Base-by-base conservation (phyloP, 441 rosid species). In the Lepidium campestre region DNA sequence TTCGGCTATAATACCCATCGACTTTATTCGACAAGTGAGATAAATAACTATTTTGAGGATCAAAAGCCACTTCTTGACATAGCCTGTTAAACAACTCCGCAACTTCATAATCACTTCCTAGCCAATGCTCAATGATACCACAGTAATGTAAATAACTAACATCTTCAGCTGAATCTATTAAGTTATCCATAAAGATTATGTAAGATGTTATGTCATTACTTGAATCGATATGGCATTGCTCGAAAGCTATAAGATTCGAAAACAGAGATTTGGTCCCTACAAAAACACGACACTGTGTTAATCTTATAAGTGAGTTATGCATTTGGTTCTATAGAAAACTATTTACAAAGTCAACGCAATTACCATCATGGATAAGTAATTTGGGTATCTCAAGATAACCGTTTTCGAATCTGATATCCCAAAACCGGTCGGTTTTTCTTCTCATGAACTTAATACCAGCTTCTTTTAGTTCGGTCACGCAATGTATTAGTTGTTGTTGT, bases 101-200 rank as follows among this genome's bases (percentile, higher is more conserved):
- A 10, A 90, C 98, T 70, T 90, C 97, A 0, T 74, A 81, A 41
- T 93, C 95, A 27, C 80, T 90, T n/a, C 95, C 96, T 3, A 90
- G 85, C 95, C 95, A 90, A 53, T 89, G 90, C 68, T 93, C 93
- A 0, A 91, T 78, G 35, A 91, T 90, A 27, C 97, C 96, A 4
- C 78, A 72, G 46, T 86, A 87, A 35, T 93, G 97, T 20, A 93
- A 86, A 82, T 83, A 81, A 1, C 82, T 83, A 1, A 93, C 94
- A 50, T 90, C 98, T 73, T 77, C 82, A 0, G 92, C 78, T 0
- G 89, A 90, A 68, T 90, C 85, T 23, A 93, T 87, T 80, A 93
- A 57, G 73, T 90, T 90, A 74, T 93, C 97, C 93, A 90, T 79
- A 83, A 90, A 93, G 15, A 90, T 72, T 54, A 89, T 80, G 48